These are phyloP conservation scores for Bombardia bombarda DNA, from an alignment of 495 filamentous ascomycete species.

Conservation along the genomic window DNA sequence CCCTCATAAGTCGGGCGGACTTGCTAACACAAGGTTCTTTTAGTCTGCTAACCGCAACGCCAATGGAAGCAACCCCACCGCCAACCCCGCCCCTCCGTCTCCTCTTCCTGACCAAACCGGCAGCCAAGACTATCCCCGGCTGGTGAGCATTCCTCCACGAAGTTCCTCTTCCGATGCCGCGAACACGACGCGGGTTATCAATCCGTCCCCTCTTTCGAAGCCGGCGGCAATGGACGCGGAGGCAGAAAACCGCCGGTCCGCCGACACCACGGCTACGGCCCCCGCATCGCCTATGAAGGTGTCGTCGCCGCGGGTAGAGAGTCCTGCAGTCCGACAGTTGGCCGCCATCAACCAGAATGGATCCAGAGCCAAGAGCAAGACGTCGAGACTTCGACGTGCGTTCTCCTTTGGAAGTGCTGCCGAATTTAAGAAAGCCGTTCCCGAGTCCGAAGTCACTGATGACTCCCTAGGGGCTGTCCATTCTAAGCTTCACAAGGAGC, in stretches of 20 bases:
- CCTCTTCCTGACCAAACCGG: slow-evolving; percentile 29
- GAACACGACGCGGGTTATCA: slow-evolving; percentile 51
- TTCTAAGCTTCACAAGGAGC: slow-evolving; percentile 62
- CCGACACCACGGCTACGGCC: slow-evolving; percentile 21
- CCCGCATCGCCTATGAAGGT: slow-evolving; percentile 27
- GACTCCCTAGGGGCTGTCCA: slow-evolving; percentile 34
- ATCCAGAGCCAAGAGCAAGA: slow-evolving; percentile 65
- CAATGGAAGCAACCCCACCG: slow-evolving; percentile 33
- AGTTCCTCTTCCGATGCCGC: slow-evolving; percentile 61
- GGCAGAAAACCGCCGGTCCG: slow-evolving; percentile 21
- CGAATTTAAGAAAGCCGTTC: slow-evolving; percentile 75
- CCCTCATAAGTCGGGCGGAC: slow-evolving; percentile 8
- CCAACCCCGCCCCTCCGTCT: slow-evolving; percentile 39
- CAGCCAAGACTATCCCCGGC: slow-evolving; percentile 46
- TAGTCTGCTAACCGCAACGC: slow-evolving; percentile 43
- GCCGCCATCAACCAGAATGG: slow-evolving; percentile 70
- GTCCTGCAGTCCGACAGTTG: slow-evolving; percentile 71
- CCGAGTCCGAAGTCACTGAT: slow-evolving; percentile 42
- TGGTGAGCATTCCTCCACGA: slow-evolving; percentile 58
- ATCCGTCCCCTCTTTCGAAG: slow-evolving; percentile 83
- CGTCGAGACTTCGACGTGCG: slow-evolving; percentile 80
- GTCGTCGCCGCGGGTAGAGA: slow-evolving; percentile 34
- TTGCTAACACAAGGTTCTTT: slow-evolving; percentile 25
- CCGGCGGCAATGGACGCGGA: slow-evolving; percentile 55
- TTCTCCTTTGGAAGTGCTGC: slow-evolving; percentile 97